Percentiles rank a stretch among this genome's conserved stretches.
Conservation (phyloP, 2,329 filamentous ascomycete species). For the Venturia aucupariae region DNA sequence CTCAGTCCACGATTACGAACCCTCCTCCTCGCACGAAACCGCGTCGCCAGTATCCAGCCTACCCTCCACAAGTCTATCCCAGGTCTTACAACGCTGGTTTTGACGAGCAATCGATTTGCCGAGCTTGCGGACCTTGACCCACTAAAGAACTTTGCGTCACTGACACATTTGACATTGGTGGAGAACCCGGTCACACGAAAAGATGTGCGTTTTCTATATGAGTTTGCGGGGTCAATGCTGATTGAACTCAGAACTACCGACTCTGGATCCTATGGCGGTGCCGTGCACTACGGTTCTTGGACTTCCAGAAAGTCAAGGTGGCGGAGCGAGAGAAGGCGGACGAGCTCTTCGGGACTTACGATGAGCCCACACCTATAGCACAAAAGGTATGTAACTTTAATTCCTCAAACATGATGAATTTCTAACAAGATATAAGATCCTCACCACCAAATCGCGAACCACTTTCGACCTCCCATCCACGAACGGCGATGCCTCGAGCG, state of each 20-base stretch:
- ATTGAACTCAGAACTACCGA: slow-evolving; percentile 65
- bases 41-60: slow-evolving; percentile 71
- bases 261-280: slow-evolving; percentile 85
- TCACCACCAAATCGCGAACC: slow-evolving; percentile 66
- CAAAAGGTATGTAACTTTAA: slow-evolving; percentile 44
- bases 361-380: slow-evolving; percentile 72
- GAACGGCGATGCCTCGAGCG: slow-evolving; percentile 29
- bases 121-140: slow-evolving; percentile 84
- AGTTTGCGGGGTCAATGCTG: background rate
- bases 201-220: slow-evolving; percentile 54
- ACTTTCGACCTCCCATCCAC: slow-evolving; percentile 51
- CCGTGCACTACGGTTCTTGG: slow-evolving; percentile 77
- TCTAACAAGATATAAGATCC: slow-evolving; percentile 48
- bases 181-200: slow-evolving; percentile 89
- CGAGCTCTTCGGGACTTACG: slow-evolving; percentile 73
- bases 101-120: slow-evolving; percentile 71
- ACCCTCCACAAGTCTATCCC: slow-evolving; percentile 67
- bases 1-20: slow-evolving; percentile 80
- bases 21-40: slow-evolving; percentile 81
- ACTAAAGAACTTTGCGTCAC: slow-evolving; percentile 55
- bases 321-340: slow-evolving; percentile 66
- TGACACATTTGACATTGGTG: slow-evolving; percentile 72
- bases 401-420: slow-evolving; percentile 14
- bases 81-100: slow-evolving; percentile 69
- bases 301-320: slow-evolving; percentile 86